A percentile compares a stretch with the other conserved stretches of the same genome.
These are phyloP conservation scores for Corylus heterophylla DNA, from an alignment of 306 rosid species.

Conservation along the genomic window DNA sequence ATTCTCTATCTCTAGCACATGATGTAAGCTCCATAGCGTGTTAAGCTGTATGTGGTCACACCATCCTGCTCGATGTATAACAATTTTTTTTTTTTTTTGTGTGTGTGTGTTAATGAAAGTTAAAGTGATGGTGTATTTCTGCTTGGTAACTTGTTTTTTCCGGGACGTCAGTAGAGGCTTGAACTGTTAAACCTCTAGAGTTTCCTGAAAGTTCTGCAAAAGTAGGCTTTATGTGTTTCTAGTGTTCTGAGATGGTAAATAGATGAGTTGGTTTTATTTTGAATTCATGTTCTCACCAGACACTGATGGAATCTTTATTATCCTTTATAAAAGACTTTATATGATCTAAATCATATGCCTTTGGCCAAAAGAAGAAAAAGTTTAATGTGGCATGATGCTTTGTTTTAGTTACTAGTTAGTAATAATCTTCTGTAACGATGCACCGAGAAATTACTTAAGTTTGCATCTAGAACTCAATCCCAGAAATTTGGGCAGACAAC, in stretches of 20 bases:
- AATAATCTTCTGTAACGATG: neutral
- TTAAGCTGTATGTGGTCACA: neutral
- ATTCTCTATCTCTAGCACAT: neutral
- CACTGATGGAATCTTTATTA: neutral
- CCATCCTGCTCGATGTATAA: neutral
- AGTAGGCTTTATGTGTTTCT: neutral
- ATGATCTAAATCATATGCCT: neutral
- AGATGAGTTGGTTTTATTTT: neutral
- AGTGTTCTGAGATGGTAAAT: neutral
- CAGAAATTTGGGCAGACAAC: neutral
- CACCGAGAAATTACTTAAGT: neutral
- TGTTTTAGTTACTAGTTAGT: neutral
- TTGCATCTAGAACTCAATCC: slow-evolving; percentile 7
- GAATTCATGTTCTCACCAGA: neutral
- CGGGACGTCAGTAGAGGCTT: neutral
- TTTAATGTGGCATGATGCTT: neutral
- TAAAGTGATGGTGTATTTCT: neutral
- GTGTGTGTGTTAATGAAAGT: neutral
- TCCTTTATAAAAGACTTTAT: neutral
- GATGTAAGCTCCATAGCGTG: neutral
- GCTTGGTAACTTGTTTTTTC: neutral
- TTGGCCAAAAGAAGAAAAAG: neutral
- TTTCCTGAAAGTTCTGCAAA: neutral
- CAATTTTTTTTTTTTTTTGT: neutral
- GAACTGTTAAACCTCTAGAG: neutral